A percentile compares a stretch with the other conserved stretches of the same genome.
Evolutionary conservation across 306 rosid genomes (phyloP).

Genomic region (Herpetospermum pedunculosum): DNA sequence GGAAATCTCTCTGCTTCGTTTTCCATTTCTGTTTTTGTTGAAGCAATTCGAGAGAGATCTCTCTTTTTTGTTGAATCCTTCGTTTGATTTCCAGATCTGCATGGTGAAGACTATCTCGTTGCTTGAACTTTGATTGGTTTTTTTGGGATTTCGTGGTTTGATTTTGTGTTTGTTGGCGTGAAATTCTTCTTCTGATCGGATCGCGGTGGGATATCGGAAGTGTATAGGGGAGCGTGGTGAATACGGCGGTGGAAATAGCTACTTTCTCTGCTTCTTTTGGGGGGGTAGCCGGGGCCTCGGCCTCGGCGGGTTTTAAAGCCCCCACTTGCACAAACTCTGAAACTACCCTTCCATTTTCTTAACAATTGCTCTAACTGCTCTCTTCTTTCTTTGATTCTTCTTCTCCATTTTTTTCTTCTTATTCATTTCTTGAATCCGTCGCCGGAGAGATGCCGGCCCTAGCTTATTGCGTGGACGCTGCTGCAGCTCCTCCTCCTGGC

Average conservation of each 20-base stretch:
- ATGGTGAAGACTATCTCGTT: slow-evolving; percentile 17
- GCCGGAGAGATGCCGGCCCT: slow-evolving; percentile 84
- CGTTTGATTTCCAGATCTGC: slow-evolving; percentile 30
- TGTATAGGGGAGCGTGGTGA: slow-evolving; percentile 26
- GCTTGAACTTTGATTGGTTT: background rate
- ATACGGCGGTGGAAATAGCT: slow-evolving; percentile 33
- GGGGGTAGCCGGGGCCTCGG: slow-evolving; percentile 99
- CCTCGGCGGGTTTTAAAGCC: slow-evolving; percentile 99
- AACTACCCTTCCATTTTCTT: background rate
- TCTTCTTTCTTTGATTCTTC: background rate
- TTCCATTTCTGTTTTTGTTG: background rate
- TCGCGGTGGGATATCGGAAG: slow-evolving; percentile 50
- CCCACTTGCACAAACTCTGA: slow-evolving; percentile 52
- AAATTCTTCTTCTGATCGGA: slow-evolving; percentile 33
- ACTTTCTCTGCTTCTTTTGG: slow-evolving; percentile 55
- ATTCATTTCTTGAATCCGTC: slow-evolving; percentile 12
- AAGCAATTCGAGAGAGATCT: background rate
- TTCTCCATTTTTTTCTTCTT: background rate
- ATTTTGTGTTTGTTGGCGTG: too few species aligned
- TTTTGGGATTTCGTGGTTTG: background rate
- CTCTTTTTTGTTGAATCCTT: background rate
- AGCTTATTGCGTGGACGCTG: slow-evolving; percentile 73
- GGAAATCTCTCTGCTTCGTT: background rate
- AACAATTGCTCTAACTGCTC: slow-evolving; percentile 20
- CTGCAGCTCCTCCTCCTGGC: slow-evolving; percentile 63